Conservation (phyloP, 306 rosid genomes). For the Dryas drummondii region DNA sequence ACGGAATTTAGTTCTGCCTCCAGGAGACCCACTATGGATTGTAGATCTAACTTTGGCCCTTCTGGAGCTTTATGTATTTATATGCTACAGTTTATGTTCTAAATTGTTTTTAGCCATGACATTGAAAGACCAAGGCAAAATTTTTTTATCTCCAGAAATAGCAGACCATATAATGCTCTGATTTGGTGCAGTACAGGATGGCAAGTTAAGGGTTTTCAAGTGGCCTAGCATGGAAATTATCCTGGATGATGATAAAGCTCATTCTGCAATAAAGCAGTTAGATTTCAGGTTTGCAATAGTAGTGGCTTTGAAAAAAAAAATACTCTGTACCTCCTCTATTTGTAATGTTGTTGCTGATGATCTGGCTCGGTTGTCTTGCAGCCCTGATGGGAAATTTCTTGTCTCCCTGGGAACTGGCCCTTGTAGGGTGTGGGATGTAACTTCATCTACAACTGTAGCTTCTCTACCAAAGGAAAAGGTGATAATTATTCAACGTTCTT, state of each 20-base stretch:
- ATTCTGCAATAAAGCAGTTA: conserved; percentile 70
- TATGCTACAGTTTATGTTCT: not conserved
- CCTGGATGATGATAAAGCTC: conserved; percentile 56
- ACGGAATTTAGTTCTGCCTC: too few species aligned
- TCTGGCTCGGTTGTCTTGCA: conserved; percentile 44
- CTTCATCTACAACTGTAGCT: conserved; percentile 52
- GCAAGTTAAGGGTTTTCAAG: conserved; percentile 75
- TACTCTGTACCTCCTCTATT: conserved; percentile 4
- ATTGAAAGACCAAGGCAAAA: not conserved
- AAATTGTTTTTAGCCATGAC: not conserved
- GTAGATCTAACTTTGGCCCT: too few species aligned
- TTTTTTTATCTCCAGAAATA: conserved; percentile 17
- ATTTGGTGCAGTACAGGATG: conserved; percentile 90
- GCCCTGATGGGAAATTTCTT: conserved; percentile 78
- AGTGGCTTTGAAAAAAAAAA: conserved; percentile 3
- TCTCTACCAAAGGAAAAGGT: conserved; percentile 69
- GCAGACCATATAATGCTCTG: conserved; percentile 41
- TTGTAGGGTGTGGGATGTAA: conserved; percentile 84
- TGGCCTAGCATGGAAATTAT: conserved; percentile 89
- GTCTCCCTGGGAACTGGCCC: conserved; percentile 87
- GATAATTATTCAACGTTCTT: conserved; percentile 31
- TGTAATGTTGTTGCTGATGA: conserved; percentile 32
- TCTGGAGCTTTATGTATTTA: not conserved
- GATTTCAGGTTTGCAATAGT: conserved; percentile 70
- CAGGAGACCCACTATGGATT: too few species aligned